Conservation (phyloP, 2,329 filamentous ascomycete genomes). For the Fusarium dlaminii region DNA sequence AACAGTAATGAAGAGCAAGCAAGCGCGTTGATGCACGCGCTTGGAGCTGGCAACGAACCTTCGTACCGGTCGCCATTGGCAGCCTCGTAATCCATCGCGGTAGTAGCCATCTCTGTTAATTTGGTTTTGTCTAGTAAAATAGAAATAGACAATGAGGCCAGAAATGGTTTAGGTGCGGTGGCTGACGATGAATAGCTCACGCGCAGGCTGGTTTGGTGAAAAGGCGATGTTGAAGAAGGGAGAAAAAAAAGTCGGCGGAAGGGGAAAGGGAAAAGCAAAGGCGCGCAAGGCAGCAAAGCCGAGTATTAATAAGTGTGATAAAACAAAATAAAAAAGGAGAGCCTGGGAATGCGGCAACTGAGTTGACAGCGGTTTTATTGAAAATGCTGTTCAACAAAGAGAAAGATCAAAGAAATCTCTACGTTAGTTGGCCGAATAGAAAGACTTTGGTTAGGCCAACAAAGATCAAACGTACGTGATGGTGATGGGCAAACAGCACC, state of each 20-base stretch:
- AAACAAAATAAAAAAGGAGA: conserved; percentile 22
- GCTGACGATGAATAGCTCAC: conserved; percentile 39
- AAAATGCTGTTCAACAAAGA: conserved; percentile 22
- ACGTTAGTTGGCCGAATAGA: conserved; percentile 10
- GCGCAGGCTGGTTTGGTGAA: conserved; percentile 36
- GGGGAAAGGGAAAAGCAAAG: conserved; percentile 39
- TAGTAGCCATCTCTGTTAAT: conserved; percentile 63
- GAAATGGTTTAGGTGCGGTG: conserved; percentile 27
- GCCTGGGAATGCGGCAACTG: conserved; percentile 15
- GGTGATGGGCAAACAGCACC: conserved; percentile 23
- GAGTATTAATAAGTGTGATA: conserved; percentile 20
- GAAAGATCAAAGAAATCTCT: conserved; percentile 23
- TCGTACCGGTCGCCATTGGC: conserved; percentile 74
- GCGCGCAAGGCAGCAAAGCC: conserved; percentile 30
- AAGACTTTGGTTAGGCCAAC: conserved; percentile 13
- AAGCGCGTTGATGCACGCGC: conserved; percentile 33
- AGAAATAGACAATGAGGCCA: conserved; percentile 24
- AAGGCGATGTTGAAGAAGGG: conserved; percentile 39
- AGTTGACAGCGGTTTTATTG: conserved; percentile 27
- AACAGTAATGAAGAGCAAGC: background rate
- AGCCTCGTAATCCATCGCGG: conserved; percentile 76
- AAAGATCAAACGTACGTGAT: conserved; percentile 21
- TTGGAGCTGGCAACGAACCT: conserved; percentile 56
- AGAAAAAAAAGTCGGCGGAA: conserved; percentile 40
- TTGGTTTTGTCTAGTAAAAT: conserved; percentile 12